Evolutionary conservation across 2,329 filamentous ascomycete genomes (phyloP), one percentile per base, ranked within the genome.

Genomic region (Epicoccum sorghinum): DNA sequence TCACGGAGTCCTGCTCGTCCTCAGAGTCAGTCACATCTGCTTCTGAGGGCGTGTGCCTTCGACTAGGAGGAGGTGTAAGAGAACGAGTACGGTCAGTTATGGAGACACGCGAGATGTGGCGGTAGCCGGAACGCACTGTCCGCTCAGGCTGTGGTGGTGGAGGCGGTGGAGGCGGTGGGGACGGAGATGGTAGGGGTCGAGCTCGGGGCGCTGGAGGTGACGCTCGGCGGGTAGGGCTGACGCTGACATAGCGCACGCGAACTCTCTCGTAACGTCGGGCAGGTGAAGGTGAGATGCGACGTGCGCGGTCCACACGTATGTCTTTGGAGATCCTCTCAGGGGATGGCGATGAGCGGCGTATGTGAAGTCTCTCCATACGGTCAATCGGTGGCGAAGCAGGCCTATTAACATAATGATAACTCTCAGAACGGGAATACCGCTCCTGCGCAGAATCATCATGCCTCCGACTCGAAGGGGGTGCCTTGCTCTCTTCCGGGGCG

Each of bases 11-110:
- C 4, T 52, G 55, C 10, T 62, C 63, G 32, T 67, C 70, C 22
- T 61, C 67, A 8, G 66, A 66, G 14, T 67, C 67, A 4, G 68
- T 71, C 22, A 64, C 45, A 8, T 70, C 66, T 8, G 66, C 62
- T 25, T 54, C 47, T 13, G 47, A 57, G 23, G 13, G 65, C 59
- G 30, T 52, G 12, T 58, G 44, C 9, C 62, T 61, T 29, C 38
- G 52, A 29, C 22, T 44, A 3, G 50, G 52, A 4, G 57, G 49
- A 7, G 57, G 52, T 14, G 57, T 58, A 4, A 56, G 13, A 14
- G 60, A 58, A 4, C 52, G 56, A 13, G 22, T 38, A 22, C 51
- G 58, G 4, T 55, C 43, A 4, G 56, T 27, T 13, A 45, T 18
- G 6, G 50, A 47, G 27, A 55, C 24, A 23, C 58, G 45, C 8